A percentile compares a stretch with the other conserved stretches of the same genome.
Evolutionary conservation across 768 basidiomycete genomes (phyloP).

Genomic region (Auricularia cornea): DNA sequence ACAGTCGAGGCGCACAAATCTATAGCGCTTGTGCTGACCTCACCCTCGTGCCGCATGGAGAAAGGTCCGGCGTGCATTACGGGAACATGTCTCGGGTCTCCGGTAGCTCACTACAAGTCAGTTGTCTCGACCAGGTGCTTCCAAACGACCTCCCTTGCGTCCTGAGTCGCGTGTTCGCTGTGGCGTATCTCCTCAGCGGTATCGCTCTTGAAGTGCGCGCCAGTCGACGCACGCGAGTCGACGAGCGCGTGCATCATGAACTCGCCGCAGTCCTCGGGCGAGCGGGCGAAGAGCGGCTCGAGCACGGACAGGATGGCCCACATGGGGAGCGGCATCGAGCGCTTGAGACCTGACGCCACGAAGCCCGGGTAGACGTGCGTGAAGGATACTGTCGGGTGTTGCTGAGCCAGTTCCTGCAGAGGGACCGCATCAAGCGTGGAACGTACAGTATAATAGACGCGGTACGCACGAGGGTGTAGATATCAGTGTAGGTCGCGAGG

Average conservation of each 20-base stretch:
- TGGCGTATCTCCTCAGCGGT: neutral
- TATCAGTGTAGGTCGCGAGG: neutral
- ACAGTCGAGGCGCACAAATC: no score
- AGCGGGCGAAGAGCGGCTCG: neutral
- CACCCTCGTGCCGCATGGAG: no score
- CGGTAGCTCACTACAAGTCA: neutral
- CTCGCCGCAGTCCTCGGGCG: slow-evolving; percentile 15
- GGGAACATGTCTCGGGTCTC: no score
- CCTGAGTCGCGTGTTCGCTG: neutral
- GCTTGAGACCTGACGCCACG: neutral
- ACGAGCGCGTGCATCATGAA: slow-evolving; percentile 16
- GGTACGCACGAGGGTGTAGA: neutral
- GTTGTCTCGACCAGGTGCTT: neutral
- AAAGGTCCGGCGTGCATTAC: no score
- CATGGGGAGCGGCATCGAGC: neutral
- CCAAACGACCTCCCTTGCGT: neutral
- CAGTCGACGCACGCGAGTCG: neutral
- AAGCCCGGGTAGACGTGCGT: neutral
- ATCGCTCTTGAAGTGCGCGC: neutral
- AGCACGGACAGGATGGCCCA: neutral
- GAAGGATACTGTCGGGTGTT: neutral
- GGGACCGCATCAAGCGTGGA: no score
- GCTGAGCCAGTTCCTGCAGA: neutral
- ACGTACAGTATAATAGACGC: neutral
- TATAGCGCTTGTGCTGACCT: no score